A percentile compares a stretch with the other conserved stretches of the same genome.
Conservation (phyloP, 306 rosid species). For the Coriaria nepalensis region DNA sequence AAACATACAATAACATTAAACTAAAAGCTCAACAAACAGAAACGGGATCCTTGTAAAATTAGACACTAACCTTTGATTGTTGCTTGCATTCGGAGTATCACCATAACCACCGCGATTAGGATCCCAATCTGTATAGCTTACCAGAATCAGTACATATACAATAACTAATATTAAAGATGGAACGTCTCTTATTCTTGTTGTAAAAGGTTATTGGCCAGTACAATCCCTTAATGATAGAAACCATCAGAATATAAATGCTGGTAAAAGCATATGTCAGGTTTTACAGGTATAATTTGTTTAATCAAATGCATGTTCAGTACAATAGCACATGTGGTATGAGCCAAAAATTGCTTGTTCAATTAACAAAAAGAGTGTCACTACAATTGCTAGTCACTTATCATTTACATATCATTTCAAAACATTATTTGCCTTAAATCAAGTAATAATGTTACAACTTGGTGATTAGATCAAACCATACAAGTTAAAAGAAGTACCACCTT, state of each 20-base stretch:
- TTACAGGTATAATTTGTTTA: too few species aligned
- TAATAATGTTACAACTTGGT: not conserved
- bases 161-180: not conserved
- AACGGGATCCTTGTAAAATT: not conserved
- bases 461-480: conserved; percentile 1
- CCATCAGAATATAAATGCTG: too few species aligned
- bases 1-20: conserved; percentile 10
- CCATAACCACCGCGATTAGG: conserved; percentile 33
- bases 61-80: conserved; percentile 31
- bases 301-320: too few species aligned
- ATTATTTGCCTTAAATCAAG: not conserved
- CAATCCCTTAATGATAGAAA: too few species aligned
- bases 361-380: too few species aligned
- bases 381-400: too few species aligned
- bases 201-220: too few species aligned
- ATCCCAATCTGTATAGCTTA: conserved; percentile 27
- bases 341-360: too few species aligned
- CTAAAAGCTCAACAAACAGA: not conserved
- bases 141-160: not conserved
- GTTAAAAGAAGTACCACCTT: conserved; percentile 47
- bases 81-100: conserved; percentile 26
- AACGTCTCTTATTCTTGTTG: too few species aligned
- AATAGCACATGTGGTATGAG: too few species aligned
- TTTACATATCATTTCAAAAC: too few species aligned
- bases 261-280: too few species aligned